Conservation (phyloP, 257 asterid genomes). For the Lithospermum erythrorhizon region DNA sequence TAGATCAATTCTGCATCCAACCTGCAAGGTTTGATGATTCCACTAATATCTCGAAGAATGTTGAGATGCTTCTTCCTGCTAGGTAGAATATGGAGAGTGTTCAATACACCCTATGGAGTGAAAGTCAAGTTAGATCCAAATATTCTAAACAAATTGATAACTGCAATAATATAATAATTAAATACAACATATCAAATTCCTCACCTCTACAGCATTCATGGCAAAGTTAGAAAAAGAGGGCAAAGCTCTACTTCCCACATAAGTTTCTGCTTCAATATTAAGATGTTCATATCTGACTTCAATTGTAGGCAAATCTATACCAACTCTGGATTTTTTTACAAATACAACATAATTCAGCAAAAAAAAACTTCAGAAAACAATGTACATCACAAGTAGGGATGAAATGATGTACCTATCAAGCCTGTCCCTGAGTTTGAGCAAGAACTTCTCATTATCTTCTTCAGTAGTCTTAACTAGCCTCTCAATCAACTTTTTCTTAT, state of each 20-base stretch:
- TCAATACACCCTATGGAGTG: slow-evolving; percentile 9
- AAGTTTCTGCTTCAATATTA: slow-evolving; percentile 33
- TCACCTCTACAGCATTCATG: slow-evolving; percentile 29
- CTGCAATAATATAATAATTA: not conserved
- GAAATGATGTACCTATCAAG: slow-evolving; percentile 12
- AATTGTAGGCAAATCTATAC: slow-evolving; percentile 14
- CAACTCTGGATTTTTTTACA: slow-evolving; percentile 9
- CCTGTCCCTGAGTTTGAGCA: slow-evolving; percentile 16
- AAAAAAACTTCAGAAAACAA: not conserved
- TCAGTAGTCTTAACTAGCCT: slow-evolving; percentile 14
- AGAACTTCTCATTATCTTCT: slow-evolving; percentile 21
- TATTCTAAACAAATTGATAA: not conserved
- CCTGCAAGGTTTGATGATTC: slow-evolving; percentile 49
- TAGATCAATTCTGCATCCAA: slow-evolving; percentile 2
- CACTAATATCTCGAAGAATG: slow-evolving; percentile 44
- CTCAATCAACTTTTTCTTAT: slow-evolving; percentile 18
- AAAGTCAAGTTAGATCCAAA: not conserved
- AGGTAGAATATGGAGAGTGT: slow-evolving; percentile 29
- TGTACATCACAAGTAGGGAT: no score
- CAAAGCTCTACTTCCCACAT: slow-evolving; percentile 36
- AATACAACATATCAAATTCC: no score
- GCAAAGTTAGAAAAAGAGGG: slow-evolving; percentile 26
- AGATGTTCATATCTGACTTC: slow-evolving; percentile 20
- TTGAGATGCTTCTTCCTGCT: slow-evolving; percentile 32
- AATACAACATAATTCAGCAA: not conserved